Conservation (phyloP, 1,284 basidiomycete species). For the Cryptococcus sp. region DNA sequence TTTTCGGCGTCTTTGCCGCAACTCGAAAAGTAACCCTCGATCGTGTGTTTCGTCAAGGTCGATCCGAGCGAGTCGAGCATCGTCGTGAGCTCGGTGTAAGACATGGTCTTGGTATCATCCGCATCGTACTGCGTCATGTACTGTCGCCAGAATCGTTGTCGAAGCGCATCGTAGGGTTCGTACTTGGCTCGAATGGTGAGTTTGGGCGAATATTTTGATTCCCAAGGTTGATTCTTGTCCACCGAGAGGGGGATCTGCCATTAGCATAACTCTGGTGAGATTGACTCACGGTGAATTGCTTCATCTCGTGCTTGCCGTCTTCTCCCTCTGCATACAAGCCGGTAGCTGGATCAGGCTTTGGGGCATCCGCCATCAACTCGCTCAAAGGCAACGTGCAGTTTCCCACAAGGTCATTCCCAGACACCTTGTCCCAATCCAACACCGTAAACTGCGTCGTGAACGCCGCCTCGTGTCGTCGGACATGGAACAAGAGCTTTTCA, state of each 20-base stretch:
- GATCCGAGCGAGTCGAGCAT: conserved; percentile 97
- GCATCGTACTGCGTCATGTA: conserved; percentile 87
- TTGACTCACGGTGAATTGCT: conserved; percentile 60
- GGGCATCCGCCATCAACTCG: conserved; percentile 65
- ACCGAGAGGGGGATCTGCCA: conserved; percentile 39
- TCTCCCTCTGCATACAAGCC: conserved; percentile 63
- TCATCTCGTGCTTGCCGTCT: conserved; percentile 58
- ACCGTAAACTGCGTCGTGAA: conserved; percentile 75
- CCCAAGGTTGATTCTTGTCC: conserved; percentile 43
- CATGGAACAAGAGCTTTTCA: conserved; percentile 93
- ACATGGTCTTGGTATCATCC: conserved; percentile 73
- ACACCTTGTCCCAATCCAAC: conserved; percentile 87
- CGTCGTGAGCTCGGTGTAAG: conserved; percentile 81
- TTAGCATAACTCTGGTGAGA: neutral
- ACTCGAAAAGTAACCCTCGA: conserved; percentile 72
- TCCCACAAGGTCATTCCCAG: conserved; percentile 80
- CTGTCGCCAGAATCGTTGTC: conserved; percentile 86
- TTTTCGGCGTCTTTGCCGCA: conserved; percentile 60
- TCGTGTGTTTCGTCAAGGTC: conserved; percentile 73
- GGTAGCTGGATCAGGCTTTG: conserved; percentile 64
- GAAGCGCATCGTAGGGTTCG: conserved; percentile 85
- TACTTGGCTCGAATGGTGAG: conserved; percentile 70
- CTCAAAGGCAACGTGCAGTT: conserved; percentile 63
- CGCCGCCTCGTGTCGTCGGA: conserved; percentile 73
- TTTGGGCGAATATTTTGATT: conserved; percentile 41